Percentiles rank a stretch among this genome's conserved stretches.
Evolutionary conservation across 805 yeast species (phyloP).

Genomic region (Candida saitoana): DNA sequence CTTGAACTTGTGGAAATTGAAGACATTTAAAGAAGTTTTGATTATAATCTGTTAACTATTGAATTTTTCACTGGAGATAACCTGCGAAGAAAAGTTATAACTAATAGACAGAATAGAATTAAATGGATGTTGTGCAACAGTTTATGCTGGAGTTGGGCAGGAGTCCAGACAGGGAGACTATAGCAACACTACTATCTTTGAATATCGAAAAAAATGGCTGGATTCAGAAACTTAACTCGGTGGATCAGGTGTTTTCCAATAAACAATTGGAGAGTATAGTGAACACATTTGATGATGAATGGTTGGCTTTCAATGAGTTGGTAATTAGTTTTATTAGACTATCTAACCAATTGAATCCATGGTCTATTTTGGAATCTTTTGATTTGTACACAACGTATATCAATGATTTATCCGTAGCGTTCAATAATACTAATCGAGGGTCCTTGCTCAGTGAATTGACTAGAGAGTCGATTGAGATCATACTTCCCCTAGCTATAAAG

Average conservation of each 20-base stretch:
- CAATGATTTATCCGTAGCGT: conserved; percentile 46
- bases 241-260: conserved; percentile 12
- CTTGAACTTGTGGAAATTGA: not conserved
- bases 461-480: conserved; percentile 29
- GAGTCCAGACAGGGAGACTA: not conserved
- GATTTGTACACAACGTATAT: conserved; percentile 49
- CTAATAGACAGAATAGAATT: too few species aligned
- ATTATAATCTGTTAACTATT: not conserved
- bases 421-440: conserved; percentile 42
- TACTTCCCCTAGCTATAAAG: conserved; percentile 44
- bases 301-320: conserved; percentile 45
- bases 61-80: not conserved
- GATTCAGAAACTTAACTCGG: conserved; percentile 21
- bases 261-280: conserved; percentile 15
- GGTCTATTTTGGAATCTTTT: conserved; percentile 48
- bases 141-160: conserved; percentile 17
- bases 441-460: conserved; percentile 34
- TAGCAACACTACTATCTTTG: conserved; percentile 17
- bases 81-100: too few species aligned
- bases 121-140: conserved; percentile 18
- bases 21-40: not conserved
- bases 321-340: conserved; percentile 44
- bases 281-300: conserved; percentile 28
- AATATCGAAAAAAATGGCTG: conserved; percentile 23
- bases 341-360: conserved; percentile 50